These are phyloP conservation scores for Fusarium sp. DNA, from an alignment of 2,329 filamentous ascomycete species.

Conservation along the genomic window DNA sequence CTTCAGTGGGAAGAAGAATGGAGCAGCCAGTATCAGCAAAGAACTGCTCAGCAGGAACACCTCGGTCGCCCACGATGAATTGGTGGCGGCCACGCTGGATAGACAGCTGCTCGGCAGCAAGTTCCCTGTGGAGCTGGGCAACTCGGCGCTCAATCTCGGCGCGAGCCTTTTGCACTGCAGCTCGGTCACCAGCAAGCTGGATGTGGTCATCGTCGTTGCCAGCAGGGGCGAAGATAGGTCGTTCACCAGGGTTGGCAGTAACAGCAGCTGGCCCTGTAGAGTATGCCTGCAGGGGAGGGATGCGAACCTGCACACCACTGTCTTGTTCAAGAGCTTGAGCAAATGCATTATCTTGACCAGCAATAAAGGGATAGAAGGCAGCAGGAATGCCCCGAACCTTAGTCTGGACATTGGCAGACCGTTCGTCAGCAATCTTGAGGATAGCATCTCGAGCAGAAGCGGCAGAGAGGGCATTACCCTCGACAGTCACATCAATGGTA, in stretches of 20 bases:
- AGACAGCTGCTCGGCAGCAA: constrained; percentile 80
- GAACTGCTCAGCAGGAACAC: constrained; percentile 84
- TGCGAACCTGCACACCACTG: constrained; percentile 81
- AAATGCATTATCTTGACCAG: constrained; percentile 77
- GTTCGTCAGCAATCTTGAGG: constrained; percentile 86
- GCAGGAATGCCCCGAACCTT: constrained; percentile 86
- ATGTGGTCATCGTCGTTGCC: constrained; percentile 78
- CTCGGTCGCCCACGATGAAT: constrained; percentile 90
- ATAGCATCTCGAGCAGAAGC: constrained; percentile 86
- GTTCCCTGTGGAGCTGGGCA: constrained; percentile 77
- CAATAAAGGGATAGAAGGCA: constrained; percentile 96
- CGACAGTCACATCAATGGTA: constrained; percentile 85
- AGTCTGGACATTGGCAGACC: constrained; percentile 82
- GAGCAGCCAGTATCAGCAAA: constrained; percentile 90
- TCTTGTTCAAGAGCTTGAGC: constrained; percentile 77
- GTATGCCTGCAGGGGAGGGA: constrained; percentile 85
- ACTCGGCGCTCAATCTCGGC: constrained; percentile 83
- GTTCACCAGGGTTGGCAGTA: constrained; percentile 68
- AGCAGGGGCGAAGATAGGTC: constrained; percentile 76
- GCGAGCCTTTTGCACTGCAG: constrained; percentile 81
- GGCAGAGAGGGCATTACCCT: constrained; percentile 90
- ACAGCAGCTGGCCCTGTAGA: constrained; percentile 74
- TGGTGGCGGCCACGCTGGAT: constrained; percentile 91
- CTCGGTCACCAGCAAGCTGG: constrained; percentile 84
- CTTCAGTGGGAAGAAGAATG: constrained; percentile 80